These are phyloP conservation scores for Capsella rubella DNA, from an alignment of 441 rosid genomes.

Conservation along the genomic window DNA sequence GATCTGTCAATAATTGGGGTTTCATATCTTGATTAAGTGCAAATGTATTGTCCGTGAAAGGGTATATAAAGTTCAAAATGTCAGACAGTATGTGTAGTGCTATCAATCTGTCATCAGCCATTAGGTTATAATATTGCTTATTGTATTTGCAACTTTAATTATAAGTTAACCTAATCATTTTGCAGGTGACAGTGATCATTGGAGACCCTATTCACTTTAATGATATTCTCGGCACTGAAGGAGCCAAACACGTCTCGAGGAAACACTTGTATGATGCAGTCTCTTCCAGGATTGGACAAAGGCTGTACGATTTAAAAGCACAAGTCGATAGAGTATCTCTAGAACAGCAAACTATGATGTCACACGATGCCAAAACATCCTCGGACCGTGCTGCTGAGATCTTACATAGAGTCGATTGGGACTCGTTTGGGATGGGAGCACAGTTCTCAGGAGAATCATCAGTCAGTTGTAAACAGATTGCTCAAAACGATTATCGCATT, in stretches of 20 bases:
- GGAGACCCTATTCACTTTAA: constrained; percentile 83
- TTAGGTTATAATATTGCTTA: constrained; percentile 2
- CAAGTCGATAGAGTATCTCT: constrained; percentile 70
- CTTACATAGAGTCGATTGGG: constrained; percentile 64
- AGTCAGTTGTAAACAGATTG: neutral
- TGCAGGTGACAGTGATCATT: constrained; percentile 84
- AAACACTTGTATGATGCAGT: constrained; percentile 84
- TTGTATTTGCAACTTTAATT: constrained; percentile 1
- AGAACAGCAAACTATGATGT: constrained; percentile 49
- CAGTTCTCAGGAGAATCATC: constrained; percentile 38
- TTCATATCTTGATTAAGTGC: neutral
- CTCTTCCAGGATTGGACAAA: constrained; percentile 73
- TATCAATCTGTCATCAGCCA: constrained; percentile 4
- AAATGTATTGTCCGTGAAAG: neutral
- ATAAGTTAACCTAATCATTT: neutral
- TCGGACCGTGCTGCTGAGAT: constrained; percentile 51
- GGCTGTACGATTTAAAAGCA: constrained; percentile 60
- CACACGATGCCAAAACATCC: constrained; percentile 31
- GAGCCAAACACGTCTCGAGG: constrained; percentile 53
- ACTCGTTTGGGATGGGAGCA: constrained; percentile 59
- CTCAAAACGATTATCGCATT: constrained; percentile 14
- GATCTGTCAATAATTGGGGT: neutral
- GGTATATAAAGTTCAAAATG: neutral
- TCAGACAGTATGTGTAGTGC: neutral
- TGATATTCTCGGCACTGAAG: constrained; percentile 64